These are phyloP conservation scores for Alternaria solani DNA, from an alignment of 2,329 filamentous ascomycete species.

Conservation along the genomic window DNA sequence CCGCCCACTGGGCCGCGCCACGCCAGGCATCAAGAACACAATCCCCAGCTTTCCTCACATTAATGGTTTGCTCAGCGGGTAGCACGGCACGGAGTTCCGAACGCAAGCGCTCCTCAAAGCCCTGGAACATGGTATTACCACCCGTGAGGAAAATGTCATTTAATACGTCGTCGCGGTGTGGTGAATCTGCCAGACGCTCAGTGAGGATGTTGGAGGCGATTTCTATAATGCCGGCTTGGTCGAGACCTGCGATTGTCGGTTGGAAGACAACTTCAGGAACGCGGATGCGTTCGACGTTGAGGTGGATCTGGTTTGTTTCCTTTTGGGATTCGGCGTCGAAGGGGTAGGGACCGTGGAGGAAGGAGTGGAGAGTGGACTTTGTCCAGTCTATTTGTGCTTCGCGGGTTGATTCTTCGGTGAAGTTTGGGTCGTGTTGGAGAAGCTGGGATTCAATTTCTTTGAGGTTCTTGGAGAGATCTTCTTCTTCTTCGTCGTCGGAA, in stretches of 20 bases:
- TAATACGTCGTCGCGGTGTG: slow-evolving; percentile 73
- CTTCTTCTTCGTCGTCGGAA: slow-evolving; percentile 91
- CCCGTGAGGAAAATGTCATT: slow-evolving; percentile 92
- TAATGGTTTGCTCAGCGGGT: slow-evolving; percentile 73
- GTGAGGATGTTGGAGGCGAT: slow-evolving; percentile 89
- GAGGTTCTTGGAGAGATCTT: slow-evolving; percentile 78
- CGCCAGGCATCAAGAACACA: slow-evolving; percentile 89
- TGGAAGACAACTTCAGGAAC: slow-evolving; percentile 94
- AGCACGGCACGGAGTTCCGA: slow-evolving; percentile 73
- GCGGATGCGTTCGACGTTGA: slow-evolving; percentile 95
- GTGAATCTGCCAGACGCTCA: slow-evolving; percentile 71
- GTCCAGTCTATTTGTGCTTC: slow-evolving; percentile 96
- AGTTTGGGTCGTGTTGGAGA: slow-evolving; percentile 83
- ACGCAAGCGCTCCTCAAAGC: slow-evolving; percentile 86
- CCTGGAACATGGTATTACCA: slow-evolving; percentile 86
- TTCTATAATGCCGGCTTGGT: slow-evolving; percentile 92
- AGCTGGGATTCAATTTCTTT: slow-evolving; percentile 84
- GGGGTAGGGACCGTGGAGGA: slow-evolving; percentile 84
- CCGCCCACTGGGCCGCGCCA: slow-evolving; percentile 87
- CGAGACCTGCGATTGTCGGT: slow-evolving; percentile 87
- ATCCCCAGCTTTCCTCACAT: slow-evolving; percentile 76
- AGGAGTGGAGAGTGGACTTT: slow-evolving; percentile 88
- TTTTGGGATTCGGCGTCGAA: slow-evolving; percentile 82
- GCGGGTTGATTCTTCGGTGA: slow-evolving; percentile 90
- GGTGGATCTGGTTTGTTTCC: slow-evolving; percentile 86